phyloP scores from a whole-genome alignment of 2,329 filamentous ascomycete genomes.

The Ophiocordyceps camponoti-leonardi region DNA sequence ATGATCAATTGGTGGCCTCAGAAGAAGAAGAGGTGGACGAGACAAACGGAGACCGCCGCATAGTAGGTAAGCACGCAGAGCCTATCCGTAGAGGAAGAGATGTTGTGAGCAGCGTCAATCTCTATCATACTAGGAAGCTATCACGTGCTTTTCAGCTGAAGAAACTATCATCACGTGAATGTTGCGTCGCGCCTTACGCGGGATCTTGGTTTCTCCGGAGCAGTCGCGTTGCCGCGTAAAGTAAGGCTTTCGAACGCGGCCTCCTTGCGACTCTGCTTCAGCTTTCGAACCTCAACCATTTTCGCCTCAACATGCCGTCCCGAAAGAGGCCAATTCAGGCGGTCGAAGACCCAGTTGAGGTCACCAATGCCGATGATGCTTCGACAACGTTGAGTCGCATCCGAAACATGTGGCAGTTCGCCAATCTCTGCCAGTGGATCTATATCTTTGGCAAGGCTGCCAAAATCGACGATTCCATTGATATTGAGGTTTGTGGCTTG shows the following conservation, averaged over 20 bases:
- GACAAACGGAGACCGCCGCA: background rate
- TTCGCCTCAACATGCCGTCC: conserved; percentile 3
- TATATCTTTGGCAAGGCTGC: conserved; percentile 76
- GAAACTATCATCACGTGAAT: background rate
- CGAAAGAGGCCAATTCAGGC: conserved; percentile 2
- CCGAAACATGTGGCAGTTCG: conserved; percentile 90
- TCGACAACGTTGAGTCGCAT: conserved; percentile 41
- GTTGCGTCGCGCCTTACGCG: background rate
- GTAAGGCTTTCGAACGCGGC: background rate
- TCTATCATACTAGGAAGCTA: background rate
- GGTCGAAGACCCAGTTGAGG: background rate
- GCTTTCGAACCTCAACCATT: background rate
- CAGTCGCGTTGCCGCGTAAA: background rate
- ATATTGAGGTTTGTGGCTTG: conserved; percentile 56
- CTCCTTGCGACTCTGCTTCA: background rate
- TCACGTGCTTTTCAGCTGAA: background rate
- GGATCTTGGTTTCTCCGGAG: background rate
- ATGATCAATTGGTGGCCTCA: background rate
- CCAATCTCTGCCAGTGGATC: conserved; percentile 85
- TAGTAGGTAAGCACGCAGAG: too few species aligned
- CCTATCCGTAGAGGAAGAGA: background rate
- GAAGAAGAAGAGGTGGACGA: background rate
- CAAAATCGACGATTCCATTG: conserved; percentile 77
- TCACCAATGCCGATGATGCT: background rate
- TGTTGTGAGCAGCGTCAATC: background rate